Base-by-base conservation (phyloP, 106 monocot species). In the Alisma plantagoaquatica region DNA sequence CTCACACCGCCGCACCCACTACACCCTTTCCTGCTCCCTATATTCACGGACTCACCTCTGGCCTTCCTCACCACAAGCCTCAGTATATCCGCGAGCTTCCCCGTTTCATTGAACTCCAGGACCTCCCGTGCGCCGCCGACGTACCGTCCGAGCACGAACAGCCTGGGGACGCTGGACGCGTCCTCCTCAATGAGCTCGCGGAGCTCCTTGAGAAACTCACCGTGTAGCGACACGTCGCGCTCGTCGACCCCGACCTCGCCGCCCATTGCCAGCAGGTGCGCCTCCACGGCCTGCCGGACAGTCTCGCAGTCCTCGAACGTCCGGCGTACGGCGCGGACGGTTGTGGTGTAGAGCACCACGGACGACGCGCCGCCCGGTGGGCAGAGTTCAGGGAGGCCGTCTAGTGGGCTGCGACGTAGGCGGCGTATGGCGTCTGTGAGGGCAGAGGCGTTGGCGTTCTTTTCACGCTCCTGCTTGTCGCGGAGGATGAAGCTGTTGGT, bases 261-360 rank as follows among this genome's bases (percentile, higher is more conserved):
- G n/a, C n/a, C n/a, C n/a, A n/a, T n/a, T n/a, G n/a, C n/a, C 22
- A 32, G 51, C 18, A 77, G 76, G 53, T 66, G 60, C 9, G 29
- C 64, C 33, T 98, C 89, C 19, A 98, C 69, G 2, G 60, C 49
- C 51, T 58, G 63, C 63, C 85, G 59, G 31, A 74, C 74, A 61
- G 29, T 35, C 59, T 98, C 82, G 60, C 96, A 98, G 61, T 84
- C 85, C 52, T 89, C 89, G 57, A 85, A 98, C 17, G 89, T 98
- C 3, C 96, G 66, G 0, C 96, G 77, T 3, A 98, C 89, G 1
- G 87, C 89, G 0, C 74, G 68, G 9, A 98, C 75, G 8, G 84
- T 74, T 3, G 96, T 98, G 4, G 85, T 90, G 82, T 98, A 98
- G 21, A 98, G 63, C 7, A 98, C 96, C 27, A 90, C 76, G 4